These are phyloP conservation scores for Oryza glumipatula DNA, from an alignment of 176 grass and related monocot genomes.

Conservation along the genomic window DNA sequence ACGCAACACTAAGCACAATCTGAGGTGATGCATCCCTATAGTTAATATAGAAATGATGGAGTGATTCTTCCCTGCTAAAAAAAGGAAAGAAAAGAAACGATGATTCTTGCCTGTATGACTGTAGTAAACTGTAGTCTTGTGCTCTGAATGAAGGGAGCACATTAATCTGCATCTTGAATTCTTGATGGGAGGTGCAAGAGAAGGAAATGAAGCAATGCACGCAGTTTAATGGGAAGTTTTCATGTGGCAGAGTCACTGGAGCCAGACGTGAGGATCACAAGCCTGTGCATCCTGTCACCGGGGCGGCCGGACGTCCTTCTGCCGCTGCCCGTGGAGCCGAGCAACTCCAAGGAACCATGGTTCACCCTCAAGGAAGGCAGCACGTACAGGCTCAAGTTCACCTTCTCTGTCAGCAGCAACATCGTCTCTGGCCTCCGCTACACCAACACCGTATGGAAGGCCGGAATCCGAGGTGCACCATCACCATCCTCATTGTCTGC, in stretches of 20 bases:
- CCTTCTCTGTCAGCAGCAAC: conserved; percentile 85
- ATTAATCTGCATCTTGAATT: not conserved
- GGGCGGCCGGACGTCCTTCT: conserved; percentile 71
- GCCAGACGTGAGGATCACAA: conserved; percentile 85
- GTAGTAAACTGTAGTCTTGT: not conserved
- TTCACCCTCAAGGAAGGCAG: conserved; percentile 96
- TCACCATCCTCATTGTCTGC: fast-evolving
- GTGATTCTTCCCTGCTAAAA: not conserved
- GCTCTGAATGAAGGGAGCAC: not conserved
- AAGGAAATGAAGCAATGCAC: not conserved
- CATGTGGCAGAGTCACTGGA: conserved; percentile 69
- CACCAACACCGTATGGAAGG: conserved; percentile 98
- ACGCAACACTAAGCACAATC: not conserved
- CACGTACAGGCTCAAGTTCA: conserved; percentile 86
- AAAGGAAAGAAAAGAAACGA: not conserved
- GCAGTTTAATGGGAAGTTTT: not conserved
- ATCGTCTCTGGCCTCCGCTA: conserved; percentile 95
- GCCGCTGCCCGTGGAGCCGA: conserved; percentile 59
- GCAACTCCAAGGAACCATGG: conserved; percentile 71
- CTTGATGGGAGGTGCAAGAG: not conserved
- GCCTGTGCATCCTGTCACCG: conserved; percentile 76
- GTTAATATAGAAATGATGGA: not conserved
- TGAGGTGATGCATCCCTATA: not conserved
- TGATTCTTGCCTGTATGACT: not conserved
- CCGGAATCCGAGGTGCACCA: conserved; percentile 61